Percentiles rank a stretch among this genome's conserved stretches.
These are phyloP conservation scores for Garcia nutans DNA, from an alignment of 345 rosid species.

Conservation along the genomic window DNA sequence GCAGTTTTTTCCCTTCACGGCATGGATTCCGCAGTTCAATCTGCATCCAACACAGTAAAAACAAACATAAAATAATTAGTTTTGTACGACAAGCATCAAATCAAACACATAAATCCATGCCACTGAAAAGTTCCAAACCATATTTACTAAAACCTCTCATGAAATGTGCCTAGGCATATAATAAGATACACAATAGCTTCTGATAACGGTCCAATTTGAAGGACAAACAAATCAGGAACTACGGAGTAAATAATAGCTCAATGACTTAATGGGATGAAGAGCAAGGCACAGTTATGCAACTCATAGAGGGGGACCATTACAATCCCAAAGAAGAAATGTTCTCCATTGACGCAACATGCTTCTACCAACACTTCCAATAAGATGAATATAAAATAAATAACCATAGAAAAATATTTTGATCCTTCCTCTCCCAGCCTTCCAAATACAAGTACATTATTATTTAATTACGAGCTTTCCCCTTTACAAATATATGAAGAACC, in stretches of 20 bases:
- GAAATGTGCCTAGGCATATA: not conserved
- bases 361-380: not conserved
- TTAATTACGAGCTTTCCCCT: not conserved
- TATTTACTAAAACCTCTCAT: not conserved
- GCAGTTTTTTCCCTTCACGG: conserved; percentile 85
- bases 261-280: not conserved
- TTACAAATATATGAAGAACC: not conserved
- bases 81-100: not conserved
- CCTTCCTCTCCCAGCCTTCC: not conserved
- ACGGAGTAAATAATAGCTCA: not conserved
- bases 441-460: too few species aligned
- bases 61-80: conserved; percentile 1
- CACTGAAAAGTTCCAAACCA: not conserved
- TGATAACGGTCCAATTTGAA: not conserved
- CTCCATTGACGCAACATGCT: not conserved
- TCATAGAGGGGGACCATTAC: not conserved
- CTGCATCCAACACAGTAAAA: conserved; percentile 32
- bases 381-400: not conserved
- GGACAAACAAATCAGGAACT: not conserved
- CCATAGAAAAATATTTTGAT: not conserved
- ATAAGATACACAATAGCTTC: not conserved
- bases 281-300: not conserved
- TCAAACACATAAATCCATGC: not conserved
- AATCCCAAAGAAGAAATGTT: not conserved
- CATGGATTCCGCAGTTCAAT: conserved; percentile 70